Evolutionary conservation across 2,329 filamentous ascomycete species (phyloP), one percentile per base, ranked within the genome.

Genomic region (Onygenales sp.): DNA sequence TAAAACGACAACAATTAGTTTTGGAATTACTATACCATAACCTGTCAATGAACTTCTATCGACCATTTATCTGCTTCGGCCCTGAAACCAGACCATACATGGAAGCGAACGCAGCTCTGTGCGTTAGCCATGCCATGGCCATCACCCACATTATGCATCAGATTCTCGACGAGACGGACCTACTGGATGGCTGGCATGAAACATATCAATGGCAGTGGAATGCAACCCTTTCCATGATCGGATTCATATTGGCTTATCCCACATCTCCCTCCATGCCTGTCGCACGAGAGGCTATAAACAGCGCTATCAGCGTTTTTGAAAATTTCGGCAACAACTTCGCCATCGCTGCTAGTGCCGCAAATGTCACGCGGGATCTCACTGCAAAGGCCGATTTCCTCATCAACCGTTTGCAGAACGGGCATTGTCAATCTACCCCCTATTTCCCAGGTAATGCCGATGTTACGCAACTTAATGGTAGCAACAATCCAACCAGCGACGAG

Each of bases 171-270:
- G 54, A 59, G 2, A 69, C 69, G 1, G 60, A 64, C 11, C 61
- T 72, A 17, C 56, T 74, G 0, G 53, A 54, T n/a, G 70, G 71
- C 7, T 72, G 64, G 65, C 64, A 70, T 54, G 67, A 72, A 49
- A 62, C 65, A 0, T 75, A 72, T 50, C 69, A 72, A 27, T 75
- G 69, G 64, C 72, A 75, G 56, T 75, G 72, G 70, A 70, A 73
- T 54, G 69, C 72, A 0, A 61, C 69, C 1, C 57, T 75, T 14
- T 66, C 69, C 2, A 61, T 75, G 2, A 54, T 75, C 7, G 73
- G 72, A 5, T 76, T 71, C 55, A 58, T 72, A 2, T 55, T 76
- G 0, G 68, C 69, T 0, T 66, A 71, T 49, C 72, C 73, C 1
- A 43, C 62, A 1, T 57, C 65, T 9, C 55, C 63, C 5, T 59